phyloP scores from a whole-genome alignment of 148 eudicot genomes.

The Heliosperma pusillum region DNA sequence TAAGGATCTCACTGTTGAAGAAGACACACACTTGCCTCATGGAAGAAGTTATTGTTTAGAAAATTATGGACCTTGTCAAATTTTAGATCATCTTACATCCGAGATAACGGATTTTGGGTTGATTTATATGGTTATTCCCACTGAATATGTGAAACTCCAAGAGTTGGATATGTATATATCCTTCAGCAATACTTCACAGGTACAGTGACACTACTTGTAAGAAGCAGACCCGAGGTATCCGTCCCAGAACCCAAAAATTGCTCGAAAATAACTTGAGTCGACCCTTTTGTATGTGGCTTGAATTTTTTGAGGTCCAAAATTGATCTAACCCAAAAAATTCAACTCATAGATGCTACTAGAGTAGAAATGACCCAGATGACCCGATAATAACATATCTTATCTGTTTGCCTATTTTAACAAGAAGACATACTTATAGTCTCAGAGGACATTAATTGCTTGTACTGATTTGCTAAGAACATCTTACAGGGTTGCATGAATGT shows the following conservation, averaged over 20 bases:
- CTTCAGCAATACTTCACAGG: conserved; percentile 62
- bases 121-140: conserved; percentile 38
- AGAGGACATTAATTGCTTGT: not conserved
- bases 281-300: no score
- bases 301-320: no score
- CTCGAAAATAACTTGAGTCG: no score
- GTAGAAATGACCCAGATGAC: no score
- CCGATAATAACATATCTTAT: no score
- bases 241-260: no score
- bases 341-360: no score
- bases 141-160: conserved; percentile 34
- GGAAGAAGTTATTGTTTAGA: conserved; percentile 20
- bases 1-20: conserved; percentile 45
- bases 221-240: no score
- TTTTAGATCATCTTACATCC: conserved; percentile 38
- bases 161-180: conserved; percentile 44
- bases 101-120: conserved; percentile 46
- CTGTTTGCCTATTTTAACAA: no score
- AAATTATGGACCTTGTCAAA: conserved; percentile 33
- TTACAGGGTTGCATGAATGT: conserved; percentile 53
- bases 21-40: conserved; percentile 17
- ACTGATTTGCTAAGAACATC: not conserved
- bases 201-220: not conserved
- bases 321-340: no score
- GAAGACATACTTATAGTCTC: no score